Conservation (phyloP, 805 yeast genomes). For the Zygotorulaspora sp. region DNA sequence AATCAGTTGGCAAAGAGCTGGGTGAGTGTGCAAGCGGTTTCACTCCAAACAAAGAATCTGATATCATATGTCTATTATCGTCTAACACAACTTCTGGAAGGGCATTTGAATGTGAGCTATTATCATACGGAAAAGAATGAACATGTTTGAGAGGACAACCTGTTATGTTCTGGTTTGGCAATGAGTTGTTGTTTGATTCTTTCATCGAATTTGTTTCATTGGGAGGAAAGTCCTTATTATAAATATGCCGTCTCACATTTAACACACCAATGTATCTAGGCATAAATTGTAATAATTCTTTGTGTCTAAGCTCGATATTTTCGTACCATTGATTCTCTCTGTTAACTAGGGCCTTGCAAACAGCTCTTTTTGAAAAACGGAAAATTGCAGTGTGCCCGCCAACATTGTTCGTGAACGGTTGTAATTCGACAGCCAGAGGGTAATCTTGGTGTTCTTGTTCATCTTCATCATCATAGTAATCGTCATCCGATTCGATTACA, state of each 20-base stretch:
- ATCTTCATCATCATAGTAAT: slow-evolving; percentile 20
- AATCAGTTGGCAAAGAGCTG: slow-evolving; percentile 32
- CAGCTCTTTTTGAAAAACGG: slow-evolving; percentile 84
- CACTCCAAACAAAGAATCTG: slow-evolving; percentile 67
- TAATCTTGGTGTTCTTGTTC: slow-evolving; percentile 39
- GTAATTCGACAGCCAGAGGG: slow-evolving; percentile 79
- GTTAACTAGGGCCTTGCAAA: slow-evolving; percentile 87
- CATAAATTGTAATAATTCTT: slow-evolving; percentile 76
- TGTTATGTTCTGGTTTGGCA: background rate
- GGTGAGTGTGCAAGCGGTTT: slow-evolving; percentile 45
- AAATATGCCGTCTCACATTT: slow-evolving; percentile 73
- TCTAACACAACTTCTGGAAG: slow-evolving; percentile 74
- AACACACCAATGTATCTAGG: slow-evolving; percentile 92
- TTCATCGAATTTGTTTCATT: slow-evolving; percentile 7
- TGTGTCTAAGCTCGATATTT: slow-evolving; percentile 71
- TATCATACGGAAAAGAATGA: slow-evolving; percentile 19
- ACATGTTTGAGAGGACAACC: slow-evolving; percentile 16
- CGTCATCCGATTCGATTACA: slow-evolving; percentile 10
- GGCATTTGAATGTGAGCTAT: slow-evolving; percentile 4
- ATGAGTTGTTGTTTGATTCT: slow-evolving; percentile 8
- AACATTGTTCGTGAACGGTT: slow-evolving; percentile 89
- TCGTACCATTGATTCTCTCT: slow-evolving; percentile 93
- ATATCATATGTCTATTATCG: slow-evolving; percentile 89
- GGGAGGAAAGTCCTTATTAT: slow-evolving; percentile 29
- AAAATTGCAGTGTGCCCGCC: slow-evolving; percentile 99